Conservation (phyloP, 2,329 filamentous ascomycete species). For the Arthrobotrys pseudoclavata region DNA sequence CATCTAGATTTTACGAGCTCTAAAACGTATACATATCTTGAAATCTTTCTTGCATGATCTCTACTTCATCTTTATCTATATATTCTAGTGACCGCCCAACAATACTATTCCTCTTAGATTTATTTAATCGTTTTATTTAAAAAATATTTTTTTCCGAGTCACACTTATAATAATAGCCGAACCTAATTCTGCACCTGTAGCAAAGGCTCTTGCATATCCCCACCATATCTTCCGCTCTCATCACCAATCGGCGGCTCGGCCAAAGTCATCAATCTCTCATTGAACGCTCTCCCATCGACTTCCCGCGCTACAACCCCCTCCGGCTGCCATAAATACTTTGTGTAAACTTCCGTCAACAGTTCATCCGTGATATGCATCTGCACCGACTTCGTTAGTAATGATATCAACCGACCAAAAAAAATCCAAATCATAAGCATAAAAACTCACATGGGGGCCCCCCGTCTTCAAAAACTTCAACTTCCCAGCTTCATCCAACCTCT, state of each 20-base stretch:
- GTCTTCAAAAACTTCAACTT: conserved; percentile 80
- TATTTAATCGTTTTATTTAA: no score
- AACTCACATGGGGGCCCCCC: conserved; percentile 83
- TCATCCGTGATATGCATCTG: conserved; percentile 58
- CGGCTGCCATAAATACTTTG: conserved; percentile 54
- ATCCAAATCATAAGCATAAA: not conserved
- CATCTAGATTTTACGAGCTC: no score
- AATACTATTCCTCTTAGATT: no score
- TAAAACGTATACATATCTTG: no score
- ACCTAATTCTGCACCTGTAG: conserved; percentile 34
- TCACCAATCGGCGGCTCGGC: conserved; percentile 5
- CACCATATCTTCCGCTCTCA: not conserved
- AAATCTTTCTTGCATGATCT: no score
- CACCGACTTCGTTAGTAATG: conserved; percentile 2
- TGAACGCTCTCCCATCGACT: conserved; percentile 13
- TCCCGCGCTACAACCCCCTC: conserved; percentile 27
- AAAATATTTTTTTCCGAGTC: no score
- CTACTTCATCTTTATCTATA: no score
- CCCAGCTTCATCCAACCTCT: conserved; percentile 81
- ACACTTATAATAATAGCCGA: no score
- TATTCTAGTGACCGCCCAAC: no score
- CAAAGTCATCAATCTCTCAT: conserved; percentile 9
- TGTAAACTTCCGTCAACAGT: conserved; percentile 46
- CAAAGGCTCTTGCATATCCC: not conserved
- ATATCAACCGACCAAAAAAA: not conserved